phyloP scores from a whole-genome alignment of 352 stramenopile species.

The Sclerospora graminicola region DNA sequence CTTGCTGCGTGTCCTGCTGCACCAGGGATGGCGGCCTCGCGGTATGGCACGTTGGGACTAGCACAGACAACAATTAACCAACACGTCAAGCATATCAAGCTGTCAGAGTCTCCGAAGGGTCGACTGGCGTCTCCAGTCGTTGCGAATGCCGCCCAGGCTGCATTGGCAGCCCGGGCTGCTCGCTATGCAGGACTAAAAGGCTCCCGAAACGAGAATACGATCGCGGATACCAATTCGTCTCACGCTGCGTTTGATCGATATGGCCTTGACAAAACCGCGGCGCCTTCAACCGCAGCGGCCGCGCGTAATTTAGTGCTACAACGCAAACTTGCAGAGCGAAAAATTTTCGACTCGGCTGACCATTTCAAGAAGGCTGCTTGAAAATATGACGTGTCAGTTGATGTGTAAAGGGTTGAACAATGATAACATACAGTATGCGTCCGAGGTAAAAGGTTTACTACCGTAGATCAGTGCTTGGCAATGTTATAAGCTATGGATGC shows the following conservation, averaged over 20 bases:
- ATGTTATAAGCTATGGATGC: no score
- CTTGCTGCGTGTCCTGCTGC: slow-evolving; percentile 2
- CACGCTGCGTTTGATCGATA: slow-evolving; percentile 16
- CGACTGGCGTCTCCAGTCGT: slow-evolving; percentile 15
- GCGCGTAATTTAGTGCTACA: slow-evolving; percentile 57
- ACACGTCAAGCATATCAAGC: slow-evolving; percentile 72
- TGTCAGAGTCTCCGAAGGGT: slow-evolving; percentile 32
- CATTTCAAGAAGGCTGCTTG: slow-evolving; percentile 54
- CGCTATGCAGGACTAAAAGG: slow-evolving; percentile 15
- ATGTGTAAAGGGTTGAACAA: no score
- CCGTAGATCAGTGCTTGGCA: no score
- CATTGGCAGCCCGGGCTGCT: slow-evolving; percentile 9
- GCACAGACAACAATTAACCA: slow-evolving; percentile 29
- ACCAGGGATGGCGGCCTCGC: neutral
- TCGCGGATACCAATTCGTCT: neutral
- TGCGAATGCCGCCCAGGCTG: slow-evolving; percentile 19
- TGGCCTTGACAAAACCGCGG: slow-evolving; percentile 15
- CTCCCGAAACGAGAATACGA: neutral
- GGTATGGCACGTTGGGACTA: slow-evolving; percentile 2
- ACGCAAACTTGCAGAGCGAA: slow-evolving; percentile 54
- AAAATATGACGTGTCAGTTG: slow-evolving; percentile 2
- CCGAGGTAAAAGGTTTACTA: no score
- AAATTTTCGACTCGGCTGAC: slow-evolving; percentile 72
- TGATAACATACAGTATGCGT: no score
- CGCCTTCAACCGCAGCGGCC: slow-evolving; percentile 23